Conservation (phyloP, 1,284 basidiomycete genomes). For the Ustilago lituana region DNA sequence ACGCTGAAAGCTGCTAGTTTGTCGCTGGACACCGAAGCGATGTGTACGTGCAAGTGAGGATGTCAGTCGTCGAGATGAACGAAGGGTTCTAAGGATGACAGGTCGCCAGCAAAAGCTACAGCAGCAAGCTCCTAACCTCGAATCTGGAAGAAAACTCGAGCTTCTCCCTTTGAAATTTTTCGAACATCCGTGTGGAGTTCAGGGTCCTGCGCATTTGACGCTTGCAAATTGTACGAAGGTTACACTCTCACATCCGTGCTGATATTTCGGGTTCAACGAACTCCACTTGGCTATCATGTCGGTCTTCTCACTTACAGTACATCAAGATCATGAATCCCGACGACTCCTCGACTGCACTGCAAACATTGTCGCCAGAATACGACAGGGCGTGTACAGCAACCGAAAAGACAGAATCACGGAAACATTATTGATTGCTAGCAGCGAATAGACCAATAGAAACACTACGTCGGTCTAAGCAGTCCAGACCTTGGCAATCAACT, state of each 20-base stretch:
- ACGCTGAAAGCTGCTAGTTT: too few species aligned
- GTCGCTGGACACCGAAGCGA: too few species aligned
- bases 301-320: too few species aligned
- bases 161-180: slow-evolving; percentile 26
- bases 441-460: neutral
- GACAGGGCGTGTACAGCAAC: too few species aligned
- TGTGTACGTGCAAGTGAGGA: too few species aligned
- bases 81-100: too few species aligned
- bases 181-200: slow-evolving; percentile 34
- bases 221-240: neutral
- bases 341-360: too few species aligned
- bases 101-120: neutral
- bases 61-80: too few species aligned
- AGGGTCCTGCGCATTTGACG: slow-evolving; percentile 15
- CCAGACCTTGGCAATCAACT: slow-evolving; percentile 77
- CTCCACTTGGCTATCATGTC: too few species aligned
- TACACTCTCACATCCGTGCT: slow-evolving; percentile 5
- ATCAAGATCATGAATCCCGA: too few species aligned
- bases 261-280: too few species aligned
- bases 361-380: too few species aligned
- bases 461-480: slow-evolving; percentile 70
- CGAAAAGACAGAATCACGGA: neutral
- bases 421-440: slow-evolving; percentile 9
- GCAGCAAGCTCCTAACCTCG: slow-evolving; percentile 3
- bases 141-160: slow-evolving; percentile 26